Conservation (phyloP, 495 filamentous ascomycete species). For the Penicillium atrosanguineum region DNA sequence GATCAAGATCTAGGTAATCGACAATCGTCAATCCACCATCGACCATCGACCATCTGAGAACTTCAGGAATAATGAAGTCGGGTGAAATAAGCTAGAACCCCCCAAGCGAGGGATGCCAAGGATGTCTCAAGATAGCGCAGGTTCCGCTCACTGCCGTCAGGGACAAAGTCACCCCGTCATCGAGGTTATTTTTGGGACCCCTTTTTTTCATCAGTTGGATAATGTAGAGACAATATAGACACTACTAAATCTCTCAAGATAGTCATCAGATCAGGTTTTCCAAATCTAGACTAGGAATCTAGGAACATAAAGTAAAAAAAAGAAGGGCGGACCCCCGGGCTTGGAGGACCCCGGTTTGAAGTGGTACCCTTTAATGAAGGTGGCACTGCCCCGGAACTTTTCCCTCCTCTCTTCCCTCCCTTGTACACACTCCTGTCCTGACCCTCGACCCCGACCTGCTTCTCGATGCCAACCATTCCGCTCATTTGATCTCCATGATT, state of each 20-base stretch:
- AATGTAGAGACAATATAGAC: background rate
- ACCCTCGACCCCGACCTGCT: background rate
- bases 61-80: background rate
- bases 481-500: slow-evolving; percentile 25
- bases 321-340: background rate
- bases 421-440: background rate
- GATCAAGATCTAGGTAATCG: background rate
- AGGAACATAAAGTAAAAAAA: background rate
- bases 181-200: background rate
- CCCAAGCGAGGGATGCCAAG: slow-evolving; percentile 4
- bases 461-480: slow-evolving; percentile 10
- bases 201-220: background rate
- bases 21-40: background rate
- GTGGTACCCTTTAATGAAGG: background rate
- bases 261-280: too few relatives aligned
- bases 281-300: background rate
- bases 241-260: background rate
- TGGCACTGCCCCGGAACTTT: background rate
- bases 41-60: background rate
- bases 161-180: slow-evolving; percentile 2
- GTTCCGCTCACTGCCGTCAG: slow-evolving; percentile 6
- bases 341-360: background rate
- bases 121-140: background rate
- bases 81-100: background rate
- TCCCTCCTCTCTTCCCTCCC: slow-evolving; percentile 4